Evolutionary conservation across 176 grass and related monocot genomes (phyloP).

Genomic region (Miscanthus lutarioriparius): DNA sequence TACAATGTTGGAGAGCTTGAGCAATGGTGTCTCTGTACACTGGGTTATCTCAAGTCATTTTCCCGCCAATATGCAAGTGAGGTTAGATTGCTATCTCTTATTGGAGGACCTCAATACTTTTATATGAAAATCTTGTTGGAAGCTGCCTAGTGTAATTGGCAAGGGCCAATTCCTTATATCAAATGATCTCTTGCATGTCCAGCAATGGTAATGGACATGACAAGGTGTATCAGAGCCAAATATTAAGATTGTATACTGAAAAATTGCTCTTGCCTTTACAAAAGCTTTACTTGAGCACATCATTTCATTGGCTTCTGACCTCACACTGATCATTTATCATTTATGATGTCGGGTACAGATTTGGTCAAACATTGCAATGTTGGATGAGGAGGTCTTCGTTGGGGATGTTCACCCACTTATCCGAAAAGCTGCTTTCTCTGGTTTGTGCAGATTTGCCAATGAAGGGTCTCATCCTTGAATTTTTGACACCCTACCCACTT

Average conservation of each 20-base stretch:
- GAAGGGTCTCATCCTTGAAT: constrained; percentile 49
- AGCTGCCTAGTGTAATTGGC: background rate
- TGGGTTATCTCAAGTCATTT: constrained; percentile 95
- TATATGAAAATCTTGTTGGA: constrained; percentile 14
- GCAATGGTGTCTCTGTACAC: constrained; percentile 92
- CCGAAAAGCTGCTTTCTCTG: constrained; percentile 70
- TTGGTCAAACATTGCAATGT: constrained; percentile 75
- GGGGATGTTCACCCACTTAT: constrained; percentile 69
- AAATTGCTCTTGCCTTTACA: background rate
- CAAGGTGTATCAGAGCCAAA: background rate
- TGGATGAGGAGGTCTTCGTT: constrained; percentile 72
- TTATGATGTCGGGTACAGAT: constrained; percentile 58
- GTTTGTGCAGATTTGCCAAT: constrained; percentile 65
- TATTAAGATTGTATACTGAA: background rate
- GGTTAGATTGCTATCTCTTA: constrained; percentile 39
- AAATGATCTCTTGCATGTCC: background rate
- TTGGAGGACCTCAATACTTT: background rate
- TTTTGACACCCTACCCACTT: background rate
- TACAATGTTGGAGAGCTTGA: constrained; percentile 78
- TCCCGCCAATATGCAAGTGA: constrained; percentile 94
- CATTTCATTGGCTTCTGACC: background rate
- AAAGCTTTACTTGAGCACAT: background rate
- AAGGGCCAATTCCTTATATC: background rate
- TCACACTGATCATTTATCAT: constrained; percentile 12
- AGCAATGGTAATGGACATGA: background rate